Evolutionary conservation across 2,329 filamentous ascomycete genomes (phyloP).

Genomic region (Penicillium sp.): DNA sequence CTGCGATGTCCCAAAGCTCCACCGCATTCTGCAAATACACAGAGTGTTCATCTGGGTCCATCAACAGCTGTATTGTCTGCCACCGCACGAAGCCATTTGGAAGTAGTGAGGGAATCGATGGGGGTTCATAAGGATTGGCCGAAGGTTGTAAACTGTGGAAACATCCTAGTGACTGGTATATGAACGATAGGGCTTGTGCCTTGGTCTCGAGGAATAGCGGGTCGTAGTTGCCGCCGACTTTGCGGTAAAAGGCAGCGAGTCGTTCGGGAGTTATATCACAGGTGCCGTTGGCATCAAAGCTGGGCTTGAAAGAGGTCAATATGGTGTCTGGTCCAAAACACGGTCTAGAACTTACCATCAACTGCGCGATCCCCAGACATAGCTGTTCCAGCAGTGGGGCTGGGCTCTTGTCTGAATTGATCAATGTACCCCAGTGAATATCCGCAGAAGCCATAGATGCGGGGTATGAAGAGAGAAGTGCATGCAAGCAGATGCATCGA

Average conservation of each 20-base stretch:
- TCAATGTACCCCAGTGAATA: conserved; percentile 54
- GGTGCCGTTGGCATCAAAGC: conserved; percentile 29
- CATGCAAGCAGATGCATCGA: conserved; percentile 6
- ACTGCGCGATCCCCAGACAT: conserved; percentile 57
- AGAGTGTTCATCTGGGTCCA: conserved; percentile 81
- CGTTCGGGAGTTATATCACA: conserved; percentile 53
- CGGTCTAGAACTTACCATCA: conserved; percentile 53
- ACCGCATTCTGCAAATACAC: conserved; percentile 74
- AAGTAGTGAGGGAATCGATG: conserved; percentile 74
- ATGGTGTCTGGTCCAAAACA: not conserved
- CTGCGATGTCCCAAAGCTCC: conserved; percentile 62
- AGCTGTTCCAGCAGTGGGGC: conserved; percentile 60
- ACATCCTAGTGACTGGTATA: conserved; percentile 85
- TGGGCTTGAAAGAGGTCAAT: conserved; percentile 16
- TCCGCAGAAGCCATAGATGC: conserved; percentile 26
- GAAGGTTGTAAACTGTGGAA: conserved; percentile 76
- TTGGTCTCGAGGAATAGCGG: conserved; percentile 69
- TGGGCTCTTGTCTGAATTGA: conserved; percentile 58
- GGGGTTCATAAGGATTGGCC: conserved; percentile 59
- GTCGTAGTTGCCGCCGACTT: conserved; percentile 68
- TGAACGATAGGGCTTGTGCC: conserved; percentile 69
- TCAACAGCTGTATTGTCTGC: conserved; percentile 82
- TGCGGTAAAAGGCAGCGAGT: conserved; percentile 66
- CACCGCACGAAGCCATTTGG: conserved; percentile 79
- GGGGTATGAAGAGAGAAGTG: not conserved